These are phyloP conservation scores for Schizophyllum amplum DNA, from an alignment of 1,284 basidiomycete genomes.

Conservation along the genomic window DNA sequence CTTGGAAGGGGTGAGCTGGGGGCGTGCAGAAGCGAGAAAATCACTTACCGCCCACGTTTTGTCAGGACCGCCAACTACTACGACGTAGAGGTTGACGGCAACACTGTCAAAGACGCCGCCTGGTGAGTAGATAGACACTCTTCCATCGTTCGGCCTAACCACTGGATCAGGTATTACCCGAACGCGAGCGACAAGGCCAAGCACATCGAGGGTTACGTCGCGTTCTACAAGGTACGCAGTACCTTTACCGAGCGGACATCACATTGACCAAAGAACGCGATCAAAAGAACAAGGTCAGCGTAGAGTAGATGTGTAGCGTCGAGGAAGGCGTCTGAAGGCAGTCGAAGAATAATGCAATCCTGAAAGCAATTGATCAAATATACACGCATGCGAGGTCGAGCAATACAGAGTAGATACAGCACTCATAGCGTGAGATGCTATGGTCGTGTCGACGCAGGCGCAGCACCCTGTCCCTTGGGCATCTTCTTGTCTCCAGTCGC, in stretches of 20 bases:
- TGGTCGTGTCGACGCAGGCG: constrained; percentile 9
- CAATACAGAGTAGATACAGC: neutral
- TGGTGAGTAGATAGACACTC: constrained; percentile 34
- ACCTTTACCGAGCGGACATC: too few species aligned
- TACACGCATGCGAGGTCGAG: too few species aligned
- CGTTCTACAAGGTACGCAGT: constrained; percentile 53
- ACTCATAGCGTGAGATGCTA: neutral
- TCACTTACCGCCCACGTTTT: constrained; percentile 4
- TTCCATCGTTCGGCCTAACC: neutral
- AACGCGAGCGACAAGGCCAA: constrained; percentile 41
- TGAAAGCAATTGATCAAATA: neutral
- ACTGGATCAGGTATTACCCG: constrained; percentile 49
- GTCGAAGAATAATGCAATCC: neutral
- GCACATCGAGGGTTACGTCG: constrained; percentile 50
- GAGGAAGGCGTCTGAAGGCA: neutral
- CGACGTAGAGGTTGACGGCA: constrained; percentile 39
- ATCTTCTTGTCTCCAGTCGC: constrained; percentile 83
- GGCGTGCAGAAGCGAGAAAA: constrained; percentile 2
- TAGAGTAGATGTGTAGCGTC: constrained; percentile 3
- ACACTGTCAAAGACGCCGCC: constrained; percentile 45
- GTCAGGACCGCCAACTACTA: constrained; percentile 56
- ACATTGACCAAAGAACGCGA: too few species aligned
- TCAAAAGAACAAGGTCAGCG: constrained; percentile 11
- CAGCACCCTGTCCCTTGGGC: constrained; percentile 49
- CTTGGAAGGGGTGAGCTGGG: constrained; percentile 55